Conservation (phyloP, 768 basidiomycete species). For the Lyophyllum decastes region DNA sequence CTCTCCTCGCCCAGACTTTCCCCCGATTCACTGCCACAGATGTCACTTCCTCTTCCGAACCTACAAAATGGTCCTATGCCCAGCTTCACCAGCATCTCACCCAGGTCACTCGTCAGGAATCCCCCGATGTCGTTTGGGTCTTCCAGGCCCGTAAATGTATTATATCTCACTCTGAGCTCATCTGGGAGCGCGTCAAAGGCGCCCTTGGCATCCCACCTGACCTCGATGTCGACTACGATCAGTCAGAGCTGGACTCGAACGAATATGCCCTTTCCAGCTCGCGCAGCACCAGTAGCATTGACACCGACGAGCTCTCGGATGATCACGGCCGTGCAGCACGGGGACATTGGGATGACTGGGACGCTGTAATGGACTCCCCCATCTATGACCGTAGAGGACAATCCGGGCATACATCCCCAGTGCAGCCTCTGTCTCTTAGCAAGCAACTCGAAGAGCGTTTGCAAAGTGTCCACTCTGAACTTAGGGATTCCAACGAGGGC, state of each 20-base stretch:
- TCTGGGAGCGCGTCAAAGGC: conserved; percentile 90
- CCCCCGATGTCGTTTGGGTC: conserved; percentile 74
- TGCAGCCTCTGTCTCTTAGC: conserved; percentile 3
- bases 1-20: conserved; percentile 74
- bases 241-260: conserved; percentile 4
- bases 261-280: conserved; percentile 20
- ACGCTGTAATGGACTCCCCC: conserved; percentile 46
- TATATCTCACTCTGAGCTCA: conserved; percentile 74
- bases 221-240: conserved; percentile 61
- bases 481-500: not conserved
- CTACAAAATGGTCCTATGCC: conserved; percentile 68
- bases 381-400: conserved; percentile 22
- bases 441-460: not conserved
- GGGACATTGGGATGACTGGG: conserved; percentile 49
- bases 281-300: conserved; percentile 20
- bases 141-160: conserved; percentile 74
- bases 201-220: conserved; percentile 88
- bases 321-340: conserved; percentile 38
- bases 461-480: not conserved
- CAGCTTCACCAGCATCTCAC: conserved; percentile 75
- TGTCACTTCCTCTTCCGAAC: conserved; percentile 48
- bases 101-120: conserved; percentile 58
- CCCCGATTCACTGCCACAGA: conserved; percentile 27
- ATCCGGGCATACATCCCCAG: conserved; percentile 5
- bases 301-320: conserved; percentile 43